Conservation (phyloP, 305 asterid genomes). For the Rubia peregrina region DNA sequence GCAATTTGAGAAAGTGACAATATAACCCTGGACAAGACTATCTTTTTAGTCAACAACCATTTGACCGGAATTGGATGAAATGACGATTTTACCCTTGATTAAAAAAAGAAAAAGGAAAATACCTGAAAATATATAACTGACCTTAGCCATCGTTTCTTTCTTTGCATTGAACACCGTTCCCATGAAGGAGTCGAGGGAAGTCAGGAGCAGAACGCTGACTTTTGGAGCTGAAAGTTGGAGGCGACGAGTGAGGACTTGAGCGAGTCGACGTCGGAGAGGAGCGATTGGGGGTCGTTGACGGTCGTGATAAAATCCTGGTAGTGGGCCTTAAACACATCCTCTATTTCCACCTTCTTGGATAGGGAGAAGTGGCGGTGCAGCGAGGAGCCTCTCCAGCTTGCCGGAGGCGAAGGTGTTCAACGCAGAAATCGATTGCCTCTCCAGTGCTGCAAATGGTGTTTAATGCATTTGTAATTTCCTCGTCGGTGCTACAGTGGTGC, state of each 20-base stretch:
- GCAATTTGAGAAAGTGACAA: too few species aligned
- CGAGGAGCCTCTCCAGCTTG: constrained; percentile 77
- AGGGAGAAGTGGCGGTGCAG: constrained; percentile 61
- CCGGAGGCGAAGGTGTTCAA: constrained; percentile 51
- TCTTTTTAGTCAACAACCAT: too few species aligned
- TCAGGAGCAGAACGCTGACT: constrained; percentile 78
- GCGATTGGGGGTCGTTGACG: constrained; percentile 94
- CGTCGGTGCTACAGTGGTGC: too few species aligned
- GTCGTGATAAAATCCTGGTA: constrained; percentile 94
- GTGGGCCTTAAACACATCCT: constrained; percentile 86
- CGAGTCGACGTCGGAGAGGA: constrained; percentile 83
- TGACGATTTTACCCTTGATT: too few species aligned
- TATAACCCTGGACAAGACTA: too few species aligned
- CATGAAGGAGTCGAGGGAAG: constrained; percentile 64
- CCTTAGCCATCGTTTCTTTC: too few species aligned
- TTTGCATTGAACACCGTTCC: constrained; percentile 8
- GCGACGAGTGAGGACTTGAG: constrained; percentile 63
- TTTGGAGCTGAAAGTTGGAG: constrained; percentile 67
- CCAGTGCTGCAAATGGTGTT: too few species aligned
- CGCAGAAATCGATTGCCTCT: too few species aligned
- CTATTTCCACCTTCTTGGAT: constrained; percentile 90
- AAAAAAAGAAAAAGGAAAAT: too few species aligned
- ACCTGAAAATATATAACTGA: too few species aligned
- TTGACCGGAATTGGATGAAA: too few species aligned
- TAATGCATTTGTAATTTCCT: too few species aligned